Evolutionary conservation across 768 basidiomycete species (phyloP).

Genomic region (Tubosaeta brunneosetosa): DNA sequence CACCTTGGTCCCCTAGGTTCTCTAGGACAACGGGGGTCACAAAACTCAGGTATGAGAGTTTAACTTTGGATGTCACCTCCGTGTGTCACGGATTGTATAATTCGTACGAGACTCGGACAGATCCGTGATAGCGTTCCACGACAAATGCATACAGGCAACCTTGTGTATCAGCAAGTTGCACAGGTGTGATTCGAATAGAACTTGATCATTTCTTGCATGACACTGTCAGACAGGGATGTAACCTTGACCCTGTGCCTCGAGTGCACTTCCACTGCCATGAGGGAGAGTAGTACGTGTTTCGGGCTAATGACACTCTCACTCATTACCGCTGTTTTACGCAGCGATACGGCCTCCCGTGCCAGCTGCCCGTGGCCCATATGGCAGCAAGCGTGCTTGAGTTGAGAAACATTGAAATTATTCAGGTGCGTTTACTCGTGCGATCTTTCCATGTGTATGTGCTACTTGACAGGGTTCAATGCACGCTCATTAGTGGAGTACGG

Average conservation of each 20-base stretch:
- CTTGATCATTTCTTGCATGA: slow-evolving; percentile 9
- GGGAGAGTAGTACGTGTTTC: slow-evolving; percentile 33
- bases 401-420: slow-evolving; percentile 28
- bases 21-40: slow-evolving; percentile 21
- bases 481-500: slow-evolving; percentile 6
- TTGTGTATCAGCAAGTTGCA: slow-evolving; percentile 32
- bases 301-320: slow-evolving; percentile 10
- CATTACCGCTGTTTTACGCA: slow-evolving; percentile 12
- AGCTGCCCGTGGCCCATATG: slow-evolving; percentile 26
- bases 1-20: slow-evolving; percentile 27
- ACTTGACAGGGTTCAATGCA: slow-evolving; percentile 27
- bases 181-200: slow-evolving; percentile 30
- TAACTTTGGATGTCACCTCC: slow-evolving; percentile 16
- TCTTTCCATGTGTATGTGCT: slow-evolving; percentile 5
- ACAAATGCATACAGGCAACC: slow-evolving; percentile 31
- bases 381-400: slow-evolving; percentile 21
- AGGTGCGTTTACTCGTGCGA: slow-evolving; percentile 22
- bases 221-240: slow-evolving; percentile 4
- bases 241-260: slow-evolving; percentile 29
- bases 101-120: slow-evolving; percentile 24
- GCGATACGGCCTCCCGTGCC: slow-evolving; percentile 33
- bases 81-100: slow-evolving; percentile 23
- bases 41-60: slow-evolving; percentile 8
- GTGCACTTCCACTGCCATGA: slow-evolving; percentile 26
- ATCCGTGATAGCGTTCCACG: slow-evolving; percentile 24